phyloP scores from a whole-genome alignment of 139 green algal species.

The Picocystis salinarum region DNA sequence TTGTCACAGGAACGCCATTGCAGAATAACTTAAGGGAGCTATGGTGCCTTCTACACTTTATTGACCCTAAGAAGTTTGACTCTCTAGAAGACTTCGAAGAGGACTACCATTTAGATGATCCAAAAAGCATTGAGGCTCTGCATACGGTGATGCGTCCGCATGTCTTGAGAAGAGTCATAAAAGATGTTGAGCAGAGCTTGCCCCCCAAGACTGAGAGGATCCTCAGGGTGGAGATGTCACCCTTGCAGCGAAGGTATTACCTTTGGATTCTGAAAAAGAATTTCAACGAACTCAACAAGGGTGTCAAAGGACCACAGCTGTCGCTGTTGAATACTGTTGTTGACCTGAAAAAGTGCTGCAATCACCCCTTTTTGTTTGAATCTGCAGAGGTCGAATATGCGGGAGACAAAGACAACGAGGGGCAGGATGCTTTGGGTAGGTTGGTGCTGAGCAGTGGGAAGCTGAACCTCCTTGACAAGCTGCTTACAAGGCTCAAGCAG shows the following conservation, averaged over 20 bases:
- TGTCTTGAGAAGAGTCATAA: conserved; percentile 79
- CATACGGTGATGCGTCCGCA: conserved; percentile 62
- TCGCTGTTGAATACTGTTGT: conserved; percentile 75
- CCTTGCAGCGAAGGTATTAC: conserved; percentile 88
- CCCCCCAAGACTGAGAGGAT: conserved; percentile 82
- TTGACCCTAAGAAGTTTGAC: conserved; percentile 57
- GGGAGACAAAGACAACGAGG: neutral
- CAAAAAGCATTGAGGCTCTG: conserved; percentile 24
- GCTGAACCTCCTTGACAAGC: conserved; percentile 86
- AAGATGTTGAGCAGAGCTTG: conserved; percentile 73
- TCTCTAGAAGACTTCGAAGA: conserved; percentile 44
- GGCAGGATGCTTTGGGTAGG: no score
- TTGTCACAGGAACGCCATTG: conserved; percentile 73
- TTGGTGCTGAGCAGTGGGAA: conserved; percentile 21
- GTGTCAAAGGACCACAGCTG: conserved; percentile 26
- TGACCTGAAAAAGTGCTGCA: conserved; percentile 90
- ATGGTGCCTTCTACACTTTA: conserved; percentile 78
- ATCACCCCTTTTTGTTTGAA: conserved; percentile 65
- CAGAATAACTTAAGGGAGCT: conserved; percentile 62
- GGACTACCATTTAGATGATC: conserved; percentile 31
- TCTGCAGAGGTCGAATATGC: conserved; percentile 18
- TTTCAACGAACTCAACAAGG: conserved; percentile 85
- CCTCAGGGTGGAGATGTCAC: conserved; percentile 74
- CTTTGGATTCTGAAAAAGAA: conserved; percentile 88
- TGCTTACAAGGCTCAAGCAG: conserved; percentile 62